Evolutionary conservation across 345 rosid genomes (phyloP).

Genomic region (Citrus unshiu): DNA sequence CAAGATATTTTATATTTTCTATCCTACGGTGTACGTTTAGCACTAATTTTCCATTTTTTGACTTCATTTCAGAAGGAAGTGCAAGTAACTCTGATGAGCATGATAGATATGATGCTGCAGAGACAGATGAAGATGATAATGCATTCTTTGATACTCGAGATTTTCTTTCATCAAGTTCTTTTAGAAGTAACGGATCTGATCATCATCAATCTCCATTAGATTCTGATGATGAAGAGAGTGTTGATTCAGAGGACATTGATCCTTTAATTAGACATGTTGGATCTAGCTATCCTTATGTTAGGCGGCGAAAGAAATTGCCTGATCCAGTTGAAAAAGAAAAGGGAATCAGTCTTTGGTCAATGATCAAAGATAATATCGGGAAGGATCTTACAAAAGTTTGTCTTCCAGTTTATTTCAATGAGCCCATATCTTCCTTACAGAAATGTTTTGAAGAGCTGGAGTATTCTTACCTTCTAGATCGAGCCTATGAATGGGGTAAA

Average conservation of each 20-base stretch:
- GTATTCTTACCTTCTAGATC: slow-evolving; percentile 29
- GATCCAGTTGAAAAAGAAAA: slow-evolving; percentile 31
- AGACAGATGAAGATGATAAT: slow-evolving; percentile 26
- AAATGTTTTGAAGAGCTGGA: slow-evolving; percentile 34
- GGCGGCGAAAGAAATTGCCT: slow-evolving; percentile 29
- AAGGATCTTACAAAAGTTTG: slow-evolving; percentile 30
- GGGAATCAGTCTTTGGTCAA: slow-evolving; percentile 31
- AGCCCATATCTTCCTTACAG: slow-evolving; percentile 34
- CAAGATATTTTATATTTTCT: not conserved
- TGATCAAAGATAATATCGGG: slow-evolving; percentile 37
- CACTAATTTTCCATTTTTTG: not conserved
- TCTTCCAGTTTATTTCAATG: slow-evolving; percentile 35
- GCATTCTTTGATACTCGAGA: slow-evolving; percentile 29
- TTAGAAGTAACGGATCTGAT: slow-evolving; percentile 23
- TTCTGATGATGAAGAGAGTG: slow-evolving; percentile 20
- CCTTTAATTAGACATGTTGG: slow-evolving; percentile 18
- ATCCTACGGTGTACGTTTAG: not conserved
- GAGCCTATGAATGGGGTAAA: slow-evolving; percentile 33
- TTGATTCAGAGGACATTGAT: slow-evolving; percentile 16
- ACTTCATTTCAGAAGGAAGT: slow-evolving; percentile 21
- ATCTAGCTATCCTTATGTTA: slow-evolving; percentile 10
- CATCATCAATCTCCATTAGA: slow-evolving; percentile 4
- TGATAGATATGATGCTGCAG: slow-evolving; percentile 16
- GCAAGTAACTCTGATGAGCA: slow-evolving; percentile 30
- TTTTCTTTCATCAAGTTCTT: slow-evolving; percentile 28